Evolutionary conservation across 441 rosid species (phyloP), one percentile per base, ranked within the genome.

Genomic region (Kokia cookei): DNA sequence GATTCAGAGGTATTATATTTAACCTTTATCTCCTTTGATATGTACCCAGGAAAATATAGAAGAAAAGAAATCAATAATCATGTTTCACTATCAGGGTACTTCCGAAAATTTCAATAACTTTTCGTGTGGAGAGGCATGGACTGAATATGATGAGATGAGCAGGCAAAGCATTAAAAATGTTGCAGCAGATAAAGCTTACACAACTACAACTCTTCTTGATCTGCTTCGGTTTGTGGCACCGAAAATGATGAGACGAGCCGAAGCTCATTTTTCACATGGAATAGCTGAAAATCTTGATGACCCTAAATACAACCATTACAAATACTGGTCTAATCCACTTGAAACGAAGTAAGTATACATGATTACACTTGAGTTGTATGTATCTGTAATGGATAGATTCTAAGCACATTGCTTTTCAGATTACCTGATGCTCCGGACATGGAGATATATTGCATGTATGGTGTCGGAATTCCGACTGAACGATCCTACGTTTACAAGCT

Each of bases 261-360:
- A 84, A 79, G 82, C 88, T 77, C 93, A 90, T 77, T 88, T 88
- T 80, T 90, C 97, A 48, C 89, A 85, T 59, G 94, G 91, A 58
- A 78, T 90, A 72, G 91, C 94, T 1, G 90, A 87, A 58, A 61
- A 90, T 85, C 86, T 90, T 0, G 84, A 82, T 2, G 90, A 89
- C 65, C 91, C 91, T 43, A 86, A 86, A 72, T 86, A 87, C 74
- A 62, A 22, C 55, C 87, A 89, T 68, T 86, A 81, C 80, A 88
- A 84, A 58, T 88, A 91, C 70, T 91, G 94, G 93, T 90, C 91
- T 6, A 91, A 88, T 78, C 93, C 97, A 5, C 83, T 91, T 0
- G 93, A 91, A 65, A 88, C 82, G 32, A 87, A 67, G 97, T 89
- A 35, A 35, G 72, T 45, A 37, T 9, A 37, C 42, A 58, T 47